phyloP scores from a whole-genome alignment of 805 yeast genomes.

The Ogataea polymorpha region DNA sequence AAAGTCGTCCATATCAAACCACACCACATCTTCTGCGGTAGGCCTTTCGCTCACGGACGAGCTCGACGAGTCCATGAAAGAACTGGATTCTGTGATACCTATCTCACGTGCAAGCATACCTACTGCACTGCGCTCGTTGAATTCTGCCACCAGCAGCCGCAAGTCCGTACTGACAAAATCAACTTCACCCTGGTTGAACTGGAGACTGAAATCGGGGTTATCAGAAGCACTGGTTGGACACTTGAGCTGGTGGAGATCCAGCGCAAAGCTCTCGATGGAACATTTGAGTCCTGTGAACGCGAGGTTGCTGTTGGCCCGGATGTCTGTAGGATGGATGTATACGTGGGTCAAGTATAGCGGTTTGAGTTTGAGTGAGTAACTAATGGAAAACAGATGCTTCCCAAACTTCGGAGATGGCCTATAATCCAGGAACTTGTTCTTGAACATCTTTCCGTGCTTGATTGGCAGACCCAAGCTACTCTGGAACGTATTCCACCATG shows the following conservation, averaged over 20 bases:
- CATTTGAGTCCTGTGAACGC: conserved; percentile 72
- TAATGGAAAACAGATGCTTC: conserved; percentile 58
- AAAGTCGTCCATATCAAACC: conserved; percentile 79
- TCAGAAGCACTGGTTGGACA: conserved; percentile 23
- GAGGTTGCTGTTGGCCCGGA: conserved; percentile 40
- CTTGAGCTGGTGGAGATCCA: conserved; percentile 67
- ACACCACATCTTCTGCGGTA: conserved; percentile 30
- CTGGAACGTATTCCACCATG: conserved; percentile 87
- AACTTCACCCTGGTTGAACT: conserved; percentile 66
- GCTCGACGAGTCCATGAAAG: conserved; percentile 21
- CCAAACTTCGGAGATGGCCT: conserved; percentile 32
- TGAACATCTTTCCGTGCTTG: conserved; percentile 68
- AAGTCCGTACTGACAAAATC: conserved; percentile 68
- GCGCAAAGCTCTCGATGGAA: conserved; percentile 48
- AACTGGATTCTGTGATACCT: conserved; percentile 24
- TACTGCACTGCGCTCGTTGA: conserved; percentile 52
- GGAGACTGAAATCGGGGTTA: conserved; percentile 49
- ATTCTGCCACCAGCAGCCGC: conserved; percentile 60
- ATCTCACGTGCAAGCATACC: conserved; percentile 37
- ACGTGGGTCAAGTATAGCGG: conserved; percentile 76
- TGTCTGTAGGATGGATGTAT: conserved; percentile 46
- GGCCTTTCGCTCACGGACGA: conserved; percentile 15
- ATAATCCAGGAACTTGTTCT: conserved; percentile 37
- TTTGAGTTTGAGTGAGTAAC: conserved; percentile 68
- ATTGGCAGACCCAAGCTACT: conserved; percentile 77